phyloP scores from a whole-genome alignment of 352 stramenopile species.

The Pythium sukuiense region DNA sequence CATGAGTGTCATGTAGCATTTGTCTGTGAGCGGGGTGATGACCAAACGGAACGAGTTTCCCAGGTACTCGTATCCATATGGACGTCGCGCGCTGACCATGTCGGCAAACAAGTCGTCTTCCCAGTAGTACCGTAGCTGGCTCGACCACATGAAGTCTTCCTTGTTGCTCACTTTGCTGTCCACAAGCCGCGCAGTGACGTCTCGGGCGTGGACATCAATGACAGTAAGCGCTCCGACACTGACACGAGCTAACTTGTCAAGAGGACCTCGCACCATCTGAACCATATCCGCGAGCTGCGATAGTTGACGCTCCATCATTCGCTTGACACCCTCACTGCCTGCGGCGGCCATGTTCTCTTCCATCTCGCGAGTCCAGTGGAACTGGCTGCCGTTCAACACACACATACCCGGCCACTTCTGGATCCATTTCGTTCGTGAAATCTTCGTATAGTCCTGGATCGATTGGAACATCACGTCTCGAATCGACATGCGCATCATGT shows the following conservation, averaged over 20 bases:
- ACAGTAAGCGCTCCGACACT: conserved; percentile 93
- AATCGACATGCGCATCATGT: conserved; percentile 92
- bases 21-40: conserved; percentile 95
- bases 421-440: conserved; percentile 93
- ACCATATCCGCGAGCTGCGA: conserved; percentile 95
- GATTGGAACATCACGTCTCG: conserved; percentile 90
- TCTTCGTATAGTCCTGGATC: conserved; percentile 91
- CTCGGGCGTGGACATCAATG: conserved; percentile 94
- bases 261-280: conserved; percentile 85
- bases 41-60: conserved; percentile 94
- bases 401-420: conserved; percentile 94
- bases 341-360: conserved; percentile 82
- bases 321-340: conserved; percentile 86
- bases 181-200: conserved; percentile 90
- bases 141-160: conserved; percentile 94
- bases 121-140: conserved; percentile 96
- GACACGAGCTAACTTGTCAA: conserved; percentile 90
- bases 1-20: conserved; percentile 96
- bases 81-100: conserved; percentile 90
- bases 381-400: conserved; percentile 94
- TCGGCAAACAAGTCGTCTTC: conserved; percentile 80
- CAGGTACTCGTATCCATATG: conserved; percentile 95
- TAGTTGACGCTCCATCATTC: conserved; percentile 91
- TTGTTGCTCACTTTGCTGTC: conserved; percentile 83
- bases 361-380: conserved; percentile 95